Evolutionary conservation across 1,284 basidiomycete genomes (phyloP).

Genomic region (Sanghuangporus sanghuang): DNA sequence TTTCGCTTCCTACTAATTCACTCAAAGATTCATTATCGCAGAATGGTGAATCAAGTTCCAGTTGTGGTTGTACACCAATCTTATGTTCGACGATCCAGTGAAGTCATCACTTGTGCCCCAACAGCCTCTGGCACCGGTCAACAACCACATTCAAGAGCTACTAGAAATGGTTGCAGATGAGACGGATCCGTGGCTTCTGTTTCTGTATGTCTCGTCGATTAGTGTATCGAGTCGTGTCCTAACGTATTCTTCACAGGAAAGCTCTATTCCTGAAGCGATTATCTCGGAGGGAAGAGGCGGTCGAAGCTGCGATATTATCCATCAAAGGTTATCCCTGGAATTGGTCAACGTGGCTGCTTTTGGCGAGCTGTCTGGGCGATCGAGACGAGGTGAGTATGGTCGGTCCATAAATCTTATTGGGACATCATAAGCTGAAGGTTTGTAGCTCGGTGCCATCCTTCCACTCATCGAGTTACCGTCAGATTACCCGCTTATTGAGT

Average conservation of each 20-base stretch:
- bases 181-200: constrained; percentile 81
- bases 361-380: constrained; percentile 79
- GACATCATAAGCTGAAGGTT: constrained; percentile 23
- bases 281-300: constrained; percentile 78
- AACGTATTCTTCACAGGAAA: constrained; percentile 39
- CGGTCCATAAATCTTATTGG: background rate
- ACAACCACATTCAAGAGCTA: constrained; percentile 56
- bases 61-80: too few species aligned
- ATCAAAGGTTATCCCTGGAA: constrained; percentile 88
- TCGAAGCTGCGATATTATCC: constrained; percentile 76
- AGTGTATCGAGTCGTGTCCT: constrained; percentile 1
- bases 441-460: constrained; percentile 57
- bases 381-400: constrained; percentile 74
- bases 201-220: constrained; percentile 54
- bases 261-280: constrained; percentile 77
- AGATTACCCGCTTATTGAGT: constrained; percentile 70
- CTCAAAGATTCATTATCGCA: background rate
- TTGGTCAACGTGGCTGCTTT: constrained; percentile 89
- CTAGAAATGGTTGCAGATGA: constrained; percentile 51
- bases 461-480: constrained; percentile 60
- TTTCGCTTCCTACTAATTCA: constrained; percentile 24
- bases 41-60: background rate
- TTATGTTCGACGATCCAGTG: background rate
- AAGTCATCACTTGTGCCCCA: constrained; percentile 57
- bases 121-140: constrained; percentile 66